Evolutionary conservation across 768 basidiomycete species (phyloP), one percentile per base, ranked within the genome.

Genomic region (Lenzites betulinus): DNA sequence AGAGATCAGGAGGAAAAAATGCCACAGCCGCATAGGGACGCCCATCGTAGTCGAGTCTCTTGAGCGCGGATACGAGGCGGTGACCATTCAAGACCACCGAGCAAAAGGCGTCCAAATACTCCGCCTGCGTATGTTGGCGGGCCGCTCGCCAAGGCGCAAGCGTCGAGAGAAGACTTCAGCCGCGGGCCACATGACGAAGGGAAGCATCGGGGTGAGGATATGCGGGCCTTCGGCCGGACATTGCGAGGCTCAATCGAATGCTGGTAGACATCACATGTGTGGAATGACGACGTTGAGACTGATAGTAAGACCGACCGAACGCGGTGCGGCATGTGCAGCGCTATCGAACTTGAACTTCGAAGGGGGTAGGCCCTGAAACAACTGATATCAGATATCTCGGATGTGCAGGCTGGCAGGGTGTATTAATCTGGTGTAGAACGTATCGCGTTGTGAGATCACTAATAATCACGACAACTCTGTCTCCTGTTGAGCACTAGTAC

Each of bases 181-280:
- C 42, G 7, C 9, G 44, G 12, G 44, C 20, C 56, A 58, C 56
- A 58, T 58, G 56, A 58, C 39, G 20, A 13, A 42, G 25, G 20
- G 39, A 13, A 4, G 12, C 0, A 2, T 25, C 15, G 3, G 33
- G 33, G 25, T 28, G 28, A 35, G 41, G 41, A 38, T 16, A 25
- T 20, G 48, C 35, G 28, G 47, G 22, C 2, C 51, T 51, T 51
- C 12, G 35, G 16, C 51, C 35, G 51, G 51, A 38, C 15, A 38
- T 38, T 39, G 49, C 16, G 22, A 16, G 51, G 51, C 11, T 11
- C 22, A 23, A 51, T 51, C 20, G 13, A 39, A 9, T 26, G 26
- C 47, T 16, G 15, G 16, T 1, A 11, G 47, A 30, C 13, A n/a
- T 51, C 51, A 51, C 51, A 51, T 51, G 51, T 8, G 23, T 3